Evolutionary conservation across 495 filamentous ascomycete species (phyloP), one percentile per base, ranked within the genome.

Genomic region (Glonium stellatum): DNA sequence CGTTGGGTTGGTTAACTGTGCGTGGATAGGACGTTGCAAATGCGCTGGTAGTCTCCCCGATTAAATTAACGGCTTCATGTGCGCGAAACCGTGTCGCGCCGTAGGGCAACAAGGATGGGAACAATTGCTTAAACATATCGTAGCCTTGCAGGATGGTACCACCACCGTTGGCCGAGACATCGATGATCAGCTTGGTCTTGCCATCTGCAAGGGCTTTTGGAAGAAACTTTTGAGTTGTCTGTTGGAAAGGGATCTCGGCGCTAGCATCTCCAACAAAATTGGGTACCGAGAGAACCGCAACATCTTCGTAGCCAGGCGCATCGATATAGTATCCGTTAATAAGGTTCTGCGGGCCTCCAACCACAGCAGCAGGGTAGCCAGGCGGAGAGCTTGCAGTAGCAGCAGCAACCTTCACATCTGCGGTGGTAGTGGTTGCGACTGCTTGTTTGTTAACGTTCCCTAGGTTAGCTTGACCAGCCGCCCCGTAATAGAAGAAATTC

Each of bases 301-400:
- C 71, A 51, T 78, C 75, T 55, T 75, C 71, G 55, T 76, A 78
- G n/a, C 69, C 73, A 15, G 71, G 67, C 23, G 68, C 73, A 10
- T 75, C 63, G 37, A 82, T 67, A 64, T 72, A 82, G 64, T 80
- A 80, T 34, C 80, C 80, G 42, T 62, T 62, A 57, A 62, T 77
- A 31, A 75, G 58, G 36, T 70, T 70, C 44, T 74, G 73, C 0
- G 67, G 69, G 12, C 76, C 71, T 13, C 70, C 61, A 19, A 81
- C 71, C 8, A 81, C 67, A 1, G 79, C 74, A 4, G 66, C 57
- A 5, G 81, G 81, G 63, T 82, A 84, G 11, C 81, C 81, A 31
- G 66, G 67, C 18, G 72, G 48, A 1, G 67, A 64, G 25, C 34
- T 37, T 19, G 52, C 10, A 10, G 31, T 46, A 6, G 57, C 12